Base-by-base conservation (phyloP, 2,329 filamentous ascomycete species). In the Hortaea sp. region DNA sequence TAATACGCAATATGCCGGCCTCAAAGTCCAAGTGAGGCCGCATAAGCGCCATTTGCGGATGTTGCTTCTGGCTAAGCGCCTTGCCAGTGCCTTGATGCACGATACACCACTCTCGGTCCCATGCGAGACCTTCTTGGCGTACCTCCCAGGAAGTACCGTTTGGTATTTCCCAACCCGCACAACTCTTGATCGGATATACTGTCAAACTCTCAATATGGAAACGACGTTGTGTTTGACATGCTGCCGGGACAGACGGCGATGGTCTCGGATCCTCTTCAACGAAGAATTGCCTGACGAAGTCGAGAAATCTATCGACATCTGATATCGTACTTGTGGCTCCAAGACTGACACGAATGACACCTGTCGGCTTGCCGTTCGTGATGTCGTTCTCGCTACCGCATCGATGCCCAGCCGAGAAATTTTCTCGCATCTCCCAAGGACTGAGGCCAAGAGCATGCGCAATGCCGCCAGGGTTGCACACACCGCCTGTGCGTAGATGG, bases 101-200 rank as follows among this genome's bases (percentile, higher is more conserved):
- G 13, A 98, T 71, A 66, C 90, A 97, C 90, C 92, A 98, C 69
- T 97, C 90, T 50, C 92, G 77, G 63, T 98, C 92, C 88, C 90
- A 97, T 6, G 82, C 84, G 2, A 98, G 72, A 0, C 92, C 92
- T 67, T 95, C 88, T 6, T 77, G 72, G 46, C 77, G 79, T 13
- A 97, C 75, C 56, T 85, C 80, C 92, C 92, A 98, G 10, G 72
- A 61, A 6, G 68, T 69, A 2, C 71, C 75, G 0, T 67, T 51
- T 1, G 88, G 83, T 29, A 97, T 73, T 32, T 71, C 70, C 63
- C 84, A 94, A 0, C 85, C 85, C 11, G 81, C 85, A 58, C 92
- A 97, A 62, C 88, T 95, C 66, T 98, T 98, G 60, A 98, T 89
- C 0, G 92, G 92, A 59, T 88, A 98, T 1, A 97, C 77, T 5